Percentiles rank a stretch among this genome's conserved stretches.
Evolutionary conservation across 345 rosid species (phyloP).

Genomic region (Durio zibethinus): DNA sequence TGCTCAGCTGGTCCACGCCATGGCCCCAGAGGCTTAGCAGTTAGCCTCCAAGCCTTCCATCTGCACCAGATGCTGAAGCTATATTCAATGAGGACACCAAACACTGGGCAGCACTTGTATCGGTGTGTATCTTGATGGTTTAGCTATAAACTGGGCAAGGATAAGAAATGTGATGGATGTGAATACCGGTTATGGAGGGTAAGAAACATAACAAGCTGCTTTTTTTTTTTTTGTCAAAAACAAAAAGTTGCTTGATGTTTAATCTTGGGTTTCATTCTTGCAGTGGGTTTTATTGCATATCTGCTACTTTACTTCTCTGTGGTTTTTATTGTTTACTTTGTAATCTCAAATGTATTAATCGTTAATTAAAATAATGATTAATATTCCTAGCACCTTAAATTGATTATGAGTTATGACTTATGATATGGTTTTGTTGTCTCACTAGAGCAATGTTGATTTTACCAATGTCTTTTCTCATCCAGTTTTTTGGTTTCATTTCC

Average conservation of each 20-base stretch:
- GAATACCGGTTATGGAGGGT: slow-evolving; percentile 98
- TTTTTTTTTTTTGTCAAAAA: not conserved
- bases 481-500: slow-evolving; percentile 26
- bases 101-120: slow-evolving; percentile 67
- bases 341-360: not conserved
- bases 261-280: not conserved
- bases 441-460: not conserved
- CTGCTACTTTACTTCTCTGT: not conserved
- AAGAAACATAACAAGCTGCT: slow-evolving; percentile 18
- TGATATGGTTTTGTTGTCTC: slow-evolving; percentile 14
- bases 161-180: slow-evolving; percentile 85
- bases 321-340: not conserved
- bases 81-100: slow-evolving; percentile 53
- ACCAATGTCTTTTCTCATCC: slow-evolving; percentile 35
- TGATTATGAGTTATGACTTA: too few species aligned
- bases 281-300: not conserved
- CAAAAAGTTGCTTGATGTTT: not conserved
- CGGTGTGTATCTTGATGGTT: slow-evolving; percentile 56
- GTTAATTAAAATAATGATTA: not conserved
- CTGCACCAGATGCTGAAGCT: slow-evolving; percentile 35
- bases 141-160: slow-evolving; percentile 62
- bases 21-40: slow-evolving; percentile 32
- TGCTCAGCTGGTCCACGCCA: not conserved
- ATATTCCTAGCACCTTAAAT: too few species aligned
- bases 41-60: slow-evolving; percentile 48